Evolutionary conservation across 257 asterid genomes (phyloP).

Genomic region (Nicotiana sylvestris): DNA sequence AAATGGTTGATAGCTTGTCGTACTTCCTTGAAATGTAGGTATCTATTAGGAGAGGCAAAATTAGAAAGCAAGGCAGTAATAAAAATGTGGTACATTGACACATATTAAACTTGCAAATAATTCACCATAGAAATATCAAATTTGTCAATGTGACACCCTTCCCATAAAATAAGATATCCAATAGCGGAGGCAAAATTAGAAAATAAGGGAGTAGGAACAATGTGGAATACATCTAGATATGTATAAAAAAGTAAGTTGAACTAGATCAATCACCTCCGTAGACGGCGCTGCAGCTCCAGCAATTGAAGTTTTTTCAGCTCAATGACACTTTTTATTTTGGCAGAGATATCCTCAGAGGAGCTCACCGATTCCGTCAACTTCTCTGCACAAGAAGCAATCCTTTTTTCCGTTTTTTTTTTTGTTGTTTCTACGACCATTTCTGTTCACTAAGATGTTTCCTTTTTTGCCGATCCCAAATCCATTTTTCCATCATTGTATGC

Average conservation of each 20-base stretch:
- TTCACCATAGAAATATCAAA: neutral
- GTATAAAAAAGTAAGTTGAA: conserved; percentile 11
- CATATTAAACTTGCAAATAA: neutral
- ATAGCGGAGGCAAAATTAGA: neutral
- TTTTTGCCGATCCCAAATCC: conserved; percentile 71
- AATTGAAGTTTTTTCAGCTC: conserved; percentile 95
- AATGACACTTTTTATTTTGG: conserved; percentile 93
- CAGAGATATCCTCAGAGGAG: conserved; percentile 87
- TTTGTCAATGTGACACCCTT: neutral
- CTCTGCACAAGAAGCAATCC: conserved; percentile 63
- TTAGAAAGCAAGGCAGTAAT: neutral
- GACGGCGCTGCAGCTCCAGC: conserved; percentile 86
- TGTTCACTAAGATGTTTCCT: conserved; percentile 57
- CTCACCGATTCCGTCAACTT: conserved; percentile 86
- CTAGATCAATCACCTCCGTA: conserved; percentile 60
- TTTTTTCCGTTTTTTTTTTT: conserved; percentile 52
- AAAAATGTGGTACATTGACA: neutral
- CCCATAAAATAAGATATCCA: neutral
- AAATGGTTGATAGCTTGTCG: neutral
- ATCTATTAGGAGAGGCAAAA: neutral
- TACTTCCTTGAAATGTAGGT: neutral
- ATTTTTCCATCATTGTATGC: conserved; percentile 66
- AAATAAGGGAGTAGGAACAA: neutral
- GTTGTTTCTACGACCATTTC: conserved; percentile 69
- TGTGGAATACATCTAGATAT: conserved; percentile 7